These are phyloP conservation scores for Pogostemon cablin DNA, from an alignment of 257 asterid genomes.

Conservation along the genomic window DNA sequence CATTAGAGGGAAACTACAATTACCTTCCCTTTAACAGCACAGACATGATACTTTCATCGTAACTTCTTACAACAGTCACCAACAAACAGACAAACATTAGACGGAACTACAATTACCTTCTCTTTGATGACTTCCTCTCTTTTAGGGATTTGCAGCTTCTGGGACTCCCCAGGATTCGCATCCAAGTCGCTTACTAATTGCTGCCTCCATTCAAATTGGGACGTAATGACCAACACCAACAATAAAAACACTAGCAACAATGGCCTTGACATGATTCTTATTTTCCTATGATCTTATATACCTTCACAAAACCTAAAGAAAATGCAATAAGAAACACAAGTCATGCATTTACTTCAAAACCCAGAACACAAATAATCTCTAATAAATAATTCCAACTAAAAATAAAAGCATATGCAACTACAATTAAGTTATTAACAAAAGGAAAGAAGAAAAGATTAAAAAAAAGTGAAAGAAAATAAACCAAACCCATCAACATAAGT, in stretches of 20 bases:
- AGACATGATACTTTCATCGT: neutral
- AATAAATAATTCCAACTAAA: neutral
- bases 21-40: slow-evolving; percentile 67
- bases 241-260: slow-evolving; percentile 74
- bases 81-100: slow-evolving; percentile 2
- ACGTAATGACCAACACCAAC: slow-evolving; percentile 67
- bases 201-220: slow-evolving; percentile 92
- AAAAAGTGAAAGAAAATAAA: slow-evolving; percentile 3
- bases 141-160: slow-evolving; percentile 66
- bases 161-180: slow-evolving; percentile 55
- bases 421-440: neutral
- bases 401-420: slow-evolving; percentile 13
- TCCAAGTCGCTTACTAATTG: slow-evolving; percentile 65
- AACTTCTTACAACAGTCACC: slow-evolving; percentile 16
- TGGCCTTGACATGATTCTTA: slow-evolving; percentile 69
- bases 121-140: slow-evolving; percentile 77
- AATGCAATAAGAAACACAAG: slow-evolving; percentile 7
- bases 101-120: slow-evolving; percentile 53
- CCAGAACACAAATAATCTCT: neutral
- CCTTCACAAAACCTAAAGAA: slow-evolving; percentile 47
- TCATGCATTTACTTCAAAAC: slow-evolving; percentile 22
- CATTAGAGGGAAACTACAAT: slow-evolving; percentile 17
- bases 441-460: neutral
- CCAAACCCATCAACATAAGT: slow-evolving; percentile 2
- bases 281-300: slow-evolving; percentile 34